These are phyloP conservation scores for Sanghuangporus sanghuang DNA, from an alignment of 1,284 basidiomycete genomes.

Conservation along the genomic window DNA sequence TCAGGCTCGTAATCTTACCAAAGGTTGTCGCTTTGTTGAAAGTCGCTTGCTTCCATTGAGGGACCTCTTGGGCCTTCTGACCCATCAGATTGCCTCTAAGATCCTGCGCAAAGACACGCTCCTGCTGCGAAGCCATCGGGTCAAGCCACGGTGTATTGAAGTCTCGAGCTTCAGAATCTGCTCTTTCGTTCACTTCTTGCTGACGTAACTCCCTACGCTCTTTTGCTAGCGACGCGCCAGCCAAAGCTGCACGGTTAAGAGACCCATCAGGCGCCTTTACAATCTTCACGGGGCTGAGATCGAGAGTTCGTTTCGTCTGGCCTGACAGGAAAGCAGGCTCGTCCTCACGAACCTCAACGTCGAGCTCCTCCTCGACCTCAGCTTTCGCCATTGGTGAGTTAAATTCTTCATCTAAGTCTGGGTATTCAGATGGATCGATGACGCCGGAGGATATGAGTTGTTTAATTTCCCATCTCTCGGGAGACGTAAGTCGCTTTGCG, in stretches of 20 bases:
- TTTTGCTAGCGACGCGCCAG: constrained; percentile 90
- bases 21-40: constrained; percentile 98
- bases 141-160: constrained; percentile 96
- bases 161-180: constrained; percentile 90
- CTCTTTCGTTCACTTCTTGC: constrained; percentile 91
- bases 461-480: constrained; percentile 99
- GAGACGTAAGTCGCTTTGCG: constrained; percentile 90
- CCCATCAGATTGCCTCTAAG: constrained; percentile 78
- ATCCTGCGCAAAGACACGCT: constrained; percentile 93
- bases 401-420: constrained; percentile 92
- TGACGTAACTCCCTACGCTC: constrained; percentile 92
- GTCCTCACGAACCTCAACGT: constrained; percentile 95
- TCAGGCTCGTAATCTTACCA: constrained; percentile 86
- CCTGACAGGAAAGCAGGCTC: constrained; percentile 96
- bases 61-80: constrained; percentile 77
- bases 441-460: constrained; percentile 96
- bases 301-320: constrained; percentile 92
- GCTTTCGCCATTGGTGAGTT: constrained; percentile 70
- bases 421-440: constrained; percentile 91
- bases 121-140: constrained; percentile 88
- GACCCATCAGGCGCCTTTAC: constrained; percentile 94
- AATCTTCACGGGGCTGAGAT: constrained; percentile 96
- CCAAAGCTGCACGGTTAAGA: constrained; percentile 91
- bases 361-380: constrained; percentile 92
- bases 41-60: constrained; percentile 89